Conservation (phyloP, 768 basidiomycete species). For the Hortiboletus campestris region DNA sequence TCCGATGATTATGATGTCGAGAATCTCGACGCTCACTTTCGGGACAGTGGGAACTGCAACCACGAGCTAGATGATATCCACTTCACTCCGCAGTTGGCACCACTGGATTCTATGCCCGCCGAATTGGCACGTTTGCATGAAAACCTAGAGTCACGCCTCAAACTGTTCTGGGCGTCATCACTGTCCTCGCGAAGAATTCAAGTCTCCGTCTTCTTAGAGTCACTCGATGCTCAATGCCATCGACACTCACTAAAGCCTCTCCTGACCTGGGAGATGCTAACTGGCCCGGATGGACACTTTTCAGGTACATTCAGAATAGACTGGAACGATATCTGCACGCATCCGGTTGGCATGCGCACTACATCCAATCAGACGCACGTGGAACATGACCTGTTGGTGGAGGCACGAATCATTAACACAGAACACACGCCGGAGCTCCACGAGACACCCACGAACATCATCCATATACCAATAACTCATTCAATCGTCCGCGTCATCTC, state of each 20-base stretch:
- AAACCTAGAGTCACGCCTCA: conserved; percentile 75
- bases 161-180: conserved; percentile 78
- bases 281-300: conserved; percentile 73
- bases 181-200: conserved; percentile 62
- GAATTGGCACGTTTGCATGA: conserved; percentile 58
- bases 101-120: conserved; percentile 21
- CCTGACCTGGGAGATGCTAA: conserved; percentile 47
- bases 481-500: conserved; percentile 78
- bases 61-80: conserved; percentile 20
- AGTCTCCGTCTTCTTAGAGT: conserved; percentile 54
- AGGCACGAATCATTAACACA: conserved; percentile 41
- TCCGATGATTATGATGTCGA: conserved; percentile 56
- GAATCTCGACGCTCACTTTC: conserved; percentile 54
- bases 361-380: conserved; percentile 48
- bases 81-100: conserved; percentile 17
- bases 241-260: conserved; percentile 43
- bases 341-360: conserved; percentile 56
- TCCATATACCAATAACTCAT: conserved; percentile 53
- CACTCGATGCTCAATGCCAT: conserved; percentile 18
- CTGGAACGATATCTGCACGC: conserved; percentile 67
- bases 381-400: conserved; percentile 52
- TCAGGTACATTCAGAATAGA: conserved; percentile 56
- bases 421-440: conserved; percentile 46
- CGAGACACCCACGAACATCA: conserved; percentile 21
- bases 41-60: conserved; percentile 22